phyloP scores from a whole-genome alignment of 257 asterid genomes.

The Primulina tabacum region DNA sequence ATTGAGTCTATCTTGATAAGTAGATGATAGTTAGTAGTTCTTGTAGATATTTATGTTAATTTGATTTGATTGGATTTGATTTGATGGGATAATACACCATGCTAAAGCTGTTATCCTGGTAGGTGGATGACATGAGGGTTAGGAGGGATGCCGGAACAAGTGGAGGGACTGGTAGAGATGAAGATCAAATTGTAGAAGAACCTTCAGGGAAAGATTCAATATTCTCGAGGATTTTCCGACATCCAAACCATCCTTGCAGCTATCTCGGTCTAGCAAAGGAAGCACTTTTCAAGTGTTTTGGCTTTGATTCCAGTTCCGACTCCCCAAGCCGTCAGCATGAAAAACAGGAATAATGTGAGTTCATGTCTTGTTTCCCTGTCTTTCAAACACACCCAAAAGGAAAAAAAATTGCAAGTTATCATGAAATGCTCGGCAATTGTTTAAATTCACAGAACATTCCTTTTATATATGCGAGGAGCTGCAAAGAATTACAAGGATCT shows the following conservation, averaged over 20 bases:
- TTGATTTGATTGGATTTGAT: no score
- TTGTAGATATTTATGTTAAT: background rate
- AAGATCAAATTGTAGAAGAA: constrained; percentile 25
- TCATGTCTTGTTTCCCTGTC: background rate
- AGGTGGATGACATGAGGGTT: constrained; percentile 36
- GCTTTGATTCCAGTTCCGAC: constrained; percentile 44
- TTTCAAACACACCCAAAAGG: background rate
- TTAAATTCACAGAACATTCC: background rate
- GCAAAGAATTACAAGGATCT: background rate
- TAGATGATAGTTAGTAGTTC: background rate
- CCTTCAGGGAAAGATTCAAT: constrained; percentile 29
- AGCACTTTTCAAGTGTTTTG: constrained; percentile 63
- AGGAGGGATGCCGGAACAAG: constrained; percentile 30
- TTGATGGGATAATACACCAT: background rate
- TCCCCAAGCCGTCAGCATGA: constrained; percentile 28
- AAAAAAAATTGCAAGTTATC: background rate
- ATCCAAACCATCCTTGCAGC: constrained; percentile 58
- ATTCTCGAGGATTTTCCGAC: constrained; percentile 24
- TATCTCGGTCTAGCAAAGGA: constrained; percentile 44
- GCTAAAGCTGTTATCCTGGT: constrained; percentile 11
- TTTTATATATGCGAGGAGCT: background rate
- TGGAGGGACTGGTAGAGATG: constrained; percentile 30
- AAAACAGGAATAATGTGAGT: constrained; percentile 44
- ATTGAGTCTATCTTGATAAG: background rate
- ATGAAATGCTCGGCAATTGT: background rate